Evolutionary conservation across 139 green algal genomes (phyloP), one percentile per base, ranked within the genome.

Genomic region (Tetratostichococcus sp.): DNA sequence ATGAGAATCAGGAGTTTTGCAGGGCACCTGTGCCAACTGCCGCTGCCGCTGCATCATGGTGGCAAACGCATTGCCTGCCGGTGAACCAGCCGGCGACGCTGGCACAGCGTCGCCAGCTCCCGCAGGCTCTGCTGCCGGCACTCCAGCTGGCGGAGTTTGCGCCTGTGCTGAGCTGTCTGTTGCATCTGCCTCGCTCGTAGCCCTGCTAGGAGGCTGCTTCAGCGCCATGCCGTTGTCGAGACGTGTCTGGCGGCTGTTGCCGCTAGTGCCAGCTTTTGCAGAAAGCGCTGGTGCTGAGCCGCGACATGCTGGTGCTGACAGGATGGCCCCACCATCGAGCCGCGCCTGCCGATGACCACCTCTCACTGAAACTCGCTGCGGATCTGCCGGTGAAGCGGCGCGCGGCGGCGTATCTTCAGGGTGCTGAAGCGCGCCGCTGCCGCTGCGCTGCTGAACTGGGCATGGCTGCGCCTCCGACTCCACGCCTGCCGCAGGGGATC

Each of bases 31-130:
- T 16, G 33, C 58, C 31, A 32, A 34, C 75, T 75, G 67, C 16
- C 68, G 43, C 34, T 75, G 68, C 26, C 69, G 30, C 11, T 73
- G 26, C 67, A 79, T 79, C 50, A 79, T 35, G 16, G 42, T 35
- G 11, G 72, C 66, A 1, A 76, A 70, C 31, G 72, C 72, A 35
- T 76, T 76, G 21, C 4, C 39, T 3, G 8, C 30, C 71, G 43
- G 57, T 71, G 34, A 23, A 50, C 8, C 39, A 50, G 39, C 39
- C 34, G 67, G n/a, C 35, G 16, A 11, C 22, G 19, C 23, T 43
- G 32, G 30, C 69, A 34, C 65, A 42, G 72, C 62, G 43, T 30
- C 25, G n/a, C 11, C 30, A 43, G 33, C 21, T 8, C 3, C 25
- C 26, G n/a, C 2, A 8, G 42, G 23, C 67, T 33, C 17, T 30